Percentiles rank a stretch among this genome's conserved stretches.
Evolutionary conservation across 2,329 filamentous ascomycete species (phyloP).

Genomic region (Ophiostoma australiae): DNA sequence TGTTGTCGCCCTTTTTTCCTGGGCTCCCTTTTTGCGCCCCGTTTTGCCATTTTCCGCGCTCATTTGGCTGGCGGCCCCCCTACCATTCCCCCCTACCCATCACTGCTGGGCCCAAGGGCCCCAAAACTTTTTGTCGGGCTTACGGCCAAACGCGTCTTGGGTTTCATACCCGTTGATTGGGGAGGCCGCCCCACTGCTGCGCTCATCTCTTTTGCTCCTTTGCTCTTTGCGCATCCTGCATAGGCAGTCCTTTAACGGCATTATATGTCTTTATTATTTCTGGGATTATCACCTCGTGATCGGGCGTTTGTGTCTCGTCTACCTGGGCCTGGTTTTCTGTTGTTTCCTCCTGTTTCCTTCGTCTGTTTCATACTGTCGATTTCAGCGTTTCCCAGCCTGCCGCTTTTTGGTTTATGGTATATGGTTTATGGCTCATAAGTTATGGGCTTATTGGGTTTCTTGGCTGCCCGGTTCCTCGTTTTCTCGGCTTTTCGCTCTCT

Average conservation of each 20-base stretch:
- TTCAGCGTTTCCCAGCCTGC: not conserved
- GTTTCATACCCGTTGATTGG: constrained; percentile 25
- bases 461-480: constrained; percentile 7
- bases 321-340: not conserved
- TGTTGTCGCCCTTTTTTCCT: not conserved
- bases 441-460: not conserved
- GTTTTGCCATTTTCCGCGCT: not conserved
- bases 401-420: not conserved
- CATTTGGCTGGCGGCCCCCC: constrained; percentile 7
- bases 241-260: not conserved
- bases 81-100: constrained; percentile 18
- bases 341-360: not conserved
- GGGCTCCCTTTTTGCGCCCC: constrained; percentile 11
- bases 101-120: constrained; percentile 13
- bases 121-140: constrained; percentile 21
- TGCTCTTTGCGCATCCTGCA: constrained; percentile 4
- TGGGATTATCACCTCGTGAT: not conserved
- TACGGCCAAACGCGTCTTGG: constrained; percentile 26
- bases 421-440: too few species aligned
- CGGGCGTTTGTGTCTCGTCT: not conserved
- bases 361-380: not conserved
- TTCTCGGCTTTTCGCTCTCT: not conserved
- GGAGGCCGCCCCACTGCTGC: constrained; percentile 21
- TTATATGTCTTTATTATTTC: not conserved
- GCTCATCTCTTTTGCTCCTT: constrained; percentile 10